phyloP scores from a whole-genome alignment of 2,329 filamentous ascomycete species.

The Ascochyta clinopodiicola region DNA sequence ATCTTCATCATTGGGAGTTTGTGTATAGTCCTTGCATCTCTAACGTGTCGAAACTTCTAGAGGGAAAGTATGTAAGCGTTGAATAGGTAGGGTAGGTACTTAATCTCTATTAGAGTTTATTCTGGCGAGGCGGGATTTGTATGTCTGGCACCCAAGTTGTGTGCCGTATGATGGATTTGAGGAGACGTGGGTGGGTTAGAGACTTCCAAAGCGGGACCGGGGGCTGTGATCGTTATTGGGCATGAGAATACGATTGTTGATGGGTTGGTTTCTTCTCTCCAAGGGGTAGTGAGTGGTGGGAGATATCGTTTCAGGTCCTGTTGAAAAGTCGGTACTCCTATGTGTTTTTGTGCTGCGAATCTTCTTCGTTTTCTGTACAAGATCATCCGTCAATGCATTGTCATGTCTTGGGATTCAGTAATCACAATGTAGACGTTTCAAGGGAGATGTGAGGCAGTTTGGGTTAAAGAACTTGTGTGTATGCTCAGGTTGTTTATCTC shows the following conservation, averaged over 20 bases:
- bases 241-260: conserved; percentile 43
- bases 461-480: neutral
- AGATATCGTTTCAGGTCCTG: neutral
- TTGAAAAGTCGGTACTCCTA: neutral
- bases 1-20: no score
- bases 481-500: neutral
- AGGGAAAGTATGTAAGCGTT: no score
- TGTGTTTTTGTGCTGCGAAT: no score
- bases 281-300: neutral
- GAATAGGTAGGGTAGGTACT: no score
- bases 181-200: conserved; percentile 25
- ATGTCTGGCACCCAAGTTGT: no score
- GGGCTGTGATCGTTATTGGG: conserved; percentile 36
- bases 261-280: conserved; percentile 24
- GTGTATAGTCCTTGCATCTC: no score
- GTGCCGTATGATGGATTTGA: conserved; percentile 34
- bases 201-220: conserved; percentile 36
- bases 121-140: no score
- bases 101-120: no score
- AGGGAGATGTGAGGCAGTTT: neutral
- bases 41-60: no score
- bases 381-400: no score
- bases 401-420: neutral
- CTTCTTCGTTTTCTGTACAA: no score
- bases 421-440: neutral